These are phyloP conservation scores for Goniomonas avonlea DNA, from an alignment of 78 protist genomes.

Conservation along the genomic window DNA sequence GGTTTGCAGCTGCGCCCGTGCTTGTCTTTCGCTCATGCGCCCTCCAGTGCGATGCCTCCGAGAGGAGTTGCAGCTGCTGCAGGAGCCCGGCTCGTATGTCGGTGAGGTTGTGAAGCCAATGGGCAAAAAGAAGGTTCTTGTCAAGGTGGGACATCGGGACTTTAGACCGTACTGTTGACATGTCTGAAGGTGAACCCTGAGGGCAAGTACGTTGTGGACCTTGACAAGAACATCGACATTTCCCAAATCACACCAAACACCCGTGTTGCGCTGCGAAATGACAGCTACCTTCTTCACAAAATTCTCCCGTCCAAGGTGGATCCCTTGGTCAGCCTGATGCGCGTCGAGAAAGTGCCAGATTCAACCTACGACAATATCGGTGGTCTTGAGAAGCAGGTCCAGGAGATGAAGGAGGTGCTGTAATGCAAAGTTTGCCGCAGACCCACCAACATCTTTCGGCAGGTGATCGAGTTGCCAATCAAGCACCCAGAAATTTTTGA, in stretches of 20 bases:
- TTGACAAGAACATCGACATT: constrained; percentile 82
- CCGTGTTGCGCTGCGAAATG: constrained; percentile 28
- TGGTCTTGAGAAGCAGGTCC: constrained; percentile 97
- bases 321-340: constrained; percentile 89
- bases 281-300: constrained; percentile 82
- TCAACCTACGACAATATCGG: constrained; percentile 98
- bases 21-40: background rate
- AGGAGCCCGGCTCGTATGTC: constrained; percentile 89
- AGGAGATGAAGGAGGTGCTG: constrained; percentile 95
- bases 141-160: constrained; percentile 4
- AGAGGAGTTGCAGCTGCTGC: constrained; percentile 87
- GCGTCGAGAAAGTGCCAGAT: constrained; percentile 98
- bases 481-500: constrained; percentile 99
- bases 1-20: constrained; percentile 45
- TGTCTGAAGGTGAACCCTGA: constrained; percentile 77
- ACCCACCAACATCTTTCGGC: background rate
- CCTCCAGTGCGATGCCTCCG: constrained; percentile 79
- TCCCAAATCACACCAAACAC: constrained; percentile 62
- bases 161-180: background rate
- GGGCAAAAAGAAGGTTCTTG: constrained; percentile 80
- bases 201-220: constrained; percentile 95
- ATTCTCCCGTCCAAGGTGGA: constrained; percentile 93
- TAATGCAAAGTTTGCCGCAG: constrained; percentile 14
- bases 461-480: constrained; percentile 97
- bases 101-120: constrained; percentile 96